Percentiles rank a stretch among this genome's conserved stretches.
Evolutionary conservation across 345 rosid species (phyloP).

Genomic region (Corchorus olitorius): DNA sequence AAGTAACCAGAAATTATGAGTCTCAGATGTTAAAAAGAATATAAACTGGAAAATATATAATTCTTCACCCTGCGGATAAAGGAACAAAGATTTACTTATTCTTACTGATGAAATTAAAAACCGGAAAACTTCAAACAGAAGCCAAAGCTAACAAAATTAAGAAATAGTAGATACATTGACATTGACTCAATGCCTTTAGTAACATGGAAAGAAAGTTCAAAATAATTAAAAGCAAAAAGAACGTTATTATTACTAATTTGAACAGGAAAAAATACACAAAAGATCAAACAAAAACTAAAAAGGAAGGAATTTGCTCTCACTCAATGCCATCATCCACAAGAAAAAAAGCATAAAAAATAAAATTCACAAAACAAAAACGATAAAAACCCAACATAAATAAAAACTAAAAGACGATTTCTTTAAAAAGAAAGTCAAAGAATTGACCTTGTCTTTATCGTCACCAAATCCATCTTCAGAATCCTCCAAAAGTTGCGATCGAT

Average conservation of each 20-base stretch:
- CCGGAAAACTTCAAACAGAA: neutral
- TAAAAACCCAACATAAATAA: neutral
- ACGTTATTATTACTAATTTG: neutral
- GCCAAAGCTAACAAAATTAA: constrained; percentile 14
- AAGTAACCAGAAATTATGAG: too few species aligned
- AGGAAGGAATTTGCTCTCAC: neutral
- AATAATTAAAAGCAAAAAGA: neutral
- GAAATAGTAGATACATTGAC: constrained; percentile 5
- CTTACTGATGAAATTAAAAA: neutral
- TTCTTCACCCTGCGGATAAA: neutral
- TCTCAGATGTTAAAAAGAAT: too few species aligned
- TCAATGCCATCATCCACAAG: neutral
- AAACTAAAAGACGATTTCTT: neutral
- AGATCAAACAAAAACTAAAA: neutral
- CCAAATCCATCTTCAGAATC: constrained; percentile 42
- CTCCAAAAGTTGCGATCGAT: constrained; percentile 45
- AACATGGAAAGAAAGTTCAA: neutral
- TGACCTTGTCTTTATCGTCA: constrained; percentile 67
- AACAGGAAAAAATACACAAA: neutral
- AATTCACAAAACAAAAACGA: neutral
- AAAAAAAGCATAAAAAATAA: neutral
- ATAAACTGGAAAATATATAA: too few species aligned
- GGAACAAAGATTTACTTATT: neutral
- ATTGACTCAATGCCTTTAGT: neutral
- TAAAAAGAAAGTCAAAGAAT: neutral